Evolutionary conservation across 148 eudicot genomes (phyloP), one percentile per base, ranked within the genome.

Genomic region (Rhododendron ferrugineum): DNA sequence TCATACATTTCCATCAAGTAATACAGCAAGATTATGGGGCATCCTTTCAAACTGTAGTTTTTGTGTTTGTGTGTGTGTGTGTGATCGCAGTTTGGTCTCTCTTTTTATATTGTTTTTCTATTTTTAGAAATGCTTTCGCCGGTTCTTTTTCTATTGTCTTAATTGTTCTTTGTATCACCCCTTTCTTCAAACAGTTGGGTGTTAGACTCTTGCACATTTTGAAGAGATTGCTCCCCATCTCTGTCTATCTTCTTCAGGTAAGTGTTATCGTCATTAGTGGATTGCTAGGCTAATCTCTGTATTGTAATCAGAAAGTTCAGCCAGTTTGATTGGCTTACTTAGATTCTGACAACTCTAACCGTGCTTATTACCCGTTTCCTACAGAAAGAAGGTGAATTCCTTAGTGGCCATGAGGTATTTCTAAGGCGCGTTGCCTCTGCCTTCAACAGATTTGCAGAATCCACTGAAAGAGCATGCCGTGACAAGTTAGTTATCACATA

Each of bases 311-410:
- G 54, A 49, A 49, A 28, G 52, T 78, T 34, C 28, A 50, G 26
- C 74, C 40, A 60, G 49, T 60, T 44, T 66, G 6, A 42, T 79
- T 66, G 13, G 5, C 70, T 26, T 16, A 50, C 68, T 68, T 44
- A n/a, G 74, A 42, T 14, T 47, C 40, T 66, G 64, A 70, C 23
- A 20, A 77, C 49, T 37, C 36, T 34, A 44, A 5, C 47, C 37
- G 72, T 64, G 47, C 64, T 49, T 66, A 6, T 52, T 58, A 72
- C 50, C 83, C 84, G 87, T 79, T 80, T 81, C 10, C 74, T 79
- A 85, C 94, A 96, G 99, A 96, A 96, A 91, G 99, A 96, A 84
- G 96, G 98, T 83, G 96, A 95, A 86, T 93, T 91, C 90, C 87
- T 95, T 78, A 96, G 98, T 89, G 91, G 96, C 89, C 98, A 97